A percentile compares a stretch with the other conserved stretches of the same genome.
These are phyloP conservation scores for Cardiospermum halicacabum DNA, from an alignment of 345 rosid genomes.

Conservation along the genomic window DNA sequence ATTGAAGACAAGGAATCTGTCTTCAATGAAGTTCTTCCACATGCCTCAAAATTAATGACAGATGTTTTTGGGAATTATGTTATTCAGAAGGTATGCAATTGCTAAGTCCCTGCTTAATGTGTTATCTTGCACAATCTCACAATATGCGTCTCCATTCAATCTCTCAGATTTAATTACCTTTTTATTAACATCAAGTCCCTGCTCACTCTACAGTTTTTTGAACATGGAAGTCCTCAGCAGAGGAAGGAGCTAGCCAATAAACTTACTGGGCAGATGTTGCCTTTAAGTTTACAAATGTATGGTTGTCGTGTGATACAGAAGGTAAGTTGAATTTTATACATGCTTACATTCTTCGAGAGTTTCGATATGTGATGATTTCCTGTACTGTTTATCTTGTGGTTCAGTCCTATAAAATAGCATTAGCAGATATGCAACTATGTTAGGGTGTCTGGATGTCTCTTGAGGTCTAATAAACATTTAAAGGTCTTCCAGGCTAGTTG, in stretches of 20 bases:
- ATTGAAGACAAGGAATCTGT: constrained; percentile 77
- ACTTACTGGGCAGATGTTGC: constrained; percentile 80
- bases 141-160: no score
- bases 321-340: constrained; percentile 34
- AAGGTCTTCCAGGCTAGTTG: constrained; percentile 1
- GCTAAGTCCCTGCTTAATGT: neutral
- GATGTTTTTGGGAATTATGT: constrained; percentile 99
- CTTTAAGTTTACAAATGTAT: constrained; percentile 96
- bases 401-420: neutral
- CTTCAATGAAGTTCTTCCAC: constrained; percentile 84
- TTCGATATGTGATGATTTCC: neutral
- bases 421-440: constrained; percentile 1
- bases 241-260: constrained; percentile 87
- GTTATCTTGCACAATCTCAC: no score
- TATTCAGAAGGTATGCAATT: constrained; percentile 73
- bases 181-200: constrained; percentile 11
- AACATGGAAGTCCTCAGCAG: constrained; percentile 81
- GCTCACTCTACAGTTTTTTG: constrained; percentile 63
- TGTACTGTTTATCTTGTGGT: neutral
- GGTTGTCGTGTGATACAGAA: constrained; percentile 99
- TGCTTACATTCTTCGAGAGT: neutral
- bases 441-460: neutral
- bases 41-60: constrained; percentile 81
- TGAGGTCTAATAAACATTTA: constrained; percentile 5
- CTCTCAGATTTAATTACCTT: neutral